phyloP scores from a whole-genome alignment of 1,139 yeast species.

The Debaryomycetaceae sp. region DNA sequence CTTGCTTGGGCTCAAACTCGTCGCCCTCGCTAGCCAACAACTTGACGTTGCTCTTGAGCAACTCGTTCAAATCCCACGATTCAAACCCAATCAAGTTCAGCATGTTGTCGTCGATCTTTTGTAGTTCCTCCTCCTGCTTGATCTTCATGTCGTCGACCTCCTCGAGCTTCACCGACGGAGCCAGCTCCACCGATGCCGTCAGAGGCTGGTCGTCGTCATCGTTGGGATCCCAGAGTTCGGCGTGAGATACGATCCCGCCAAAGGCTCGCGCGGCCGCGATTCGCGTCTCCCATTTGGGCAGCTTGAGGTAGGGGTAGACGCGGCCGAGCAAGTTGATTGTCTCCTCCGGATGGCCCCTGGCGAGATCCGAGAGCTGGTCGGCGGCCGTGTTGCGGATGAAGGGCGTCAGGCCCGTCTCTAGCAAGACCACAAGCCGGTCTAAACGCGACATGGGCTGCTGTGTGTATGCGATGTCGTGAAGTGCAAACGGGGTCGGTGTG shows the following conservation, averaged over 20 bases:
- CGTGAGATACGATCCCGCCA: slow-evolving; percentile 85
- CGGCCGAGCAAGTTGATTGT: slow-evolving; percentile 76
- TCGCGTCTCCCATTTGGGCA: slow-evolving; percentile 93
- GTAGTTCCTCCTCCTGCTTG: slow-evolving; percentile 40
- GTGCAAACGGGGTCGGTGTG: too few species aligned
- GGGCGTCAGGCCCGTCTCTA: slow-evolving; percentile 94
- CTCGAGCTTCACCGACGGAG: slow-evolving; percentile 31
- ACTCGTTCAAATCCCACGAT: slow-evolving; percentile 58
- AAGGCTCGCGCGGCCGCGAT: slow-evolving; percentile 92
- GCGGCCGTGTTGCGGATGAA: slow-evolving; percentile 96
- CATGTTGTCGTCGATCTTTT: slow-evolving; percentile 43
- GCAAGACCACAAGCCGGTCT: slow-evolving; percentile 69
- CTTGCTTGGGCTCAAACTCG: slow-evolving; percentile 26
- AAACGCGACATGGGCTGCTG: slow-evolving; percentile 39
- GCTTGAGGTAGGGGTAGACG: slow-evolving; percentile 82
- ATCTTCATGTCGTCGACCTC: slow-evolving; percentile 41
- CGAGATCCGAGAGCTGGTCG: slow-evolving; percentile 91
- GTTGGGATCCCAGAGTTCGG: slow-evolving; percentile 85
- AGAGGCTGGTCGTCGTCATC: slow-evolving; percentile 11
- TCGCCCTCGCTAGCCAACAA: slow-evolving; percentile 68
- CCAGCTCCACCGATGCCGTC: slow-evolving; percentile 12
- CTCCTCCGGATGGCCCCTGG: slow-evolving; percentile 93
- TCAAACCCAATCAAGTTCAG: slow-evolving; percentile 53
- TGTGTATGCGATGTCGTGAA: slow-evolving; percentile 1
- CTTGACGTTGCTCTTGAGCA: slow-evolving; percentile 65